Evolutionary conservation across 768 basidiomycete genomes (phyloP), one percentile per base, ranked within the genome.

Genomic region (Leccinum ochraceum): DNA sequence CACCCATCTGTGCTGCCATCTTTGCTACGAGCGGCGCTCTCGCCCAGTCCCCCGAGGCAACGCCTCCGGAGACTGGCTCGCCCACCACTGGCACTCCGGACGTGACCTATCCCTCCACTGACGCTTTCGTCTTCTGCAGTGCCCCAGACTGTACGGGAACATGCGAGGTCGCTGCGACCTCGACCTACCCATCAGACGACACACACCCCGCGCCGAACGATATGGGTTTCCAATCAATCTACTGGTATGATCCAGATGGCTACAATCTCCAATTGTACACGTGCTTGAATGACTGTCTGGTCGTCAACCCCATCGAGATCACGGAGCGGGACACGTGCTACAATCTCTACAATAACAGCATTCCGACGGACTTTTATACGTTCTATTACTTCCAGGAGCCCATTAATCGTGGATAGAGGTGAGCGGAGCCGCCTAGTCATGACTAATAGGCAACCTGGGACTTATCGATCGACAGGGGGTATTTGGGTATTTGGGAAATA

Each of bases 141-240:
- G 54, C 54, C 46, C 54, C 44, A 17, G 59, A 57, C 26, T 59
- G 58, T 34, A 37, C 56, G 24, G 48, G 56, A 24, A 57, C 56
- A 6, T 57, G 56, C 17, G 56, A 36, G 24, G 48, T 24, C 34
- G 30, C 34, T 16, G 46, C 24, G 1, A 14, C 36, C 36, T 54
- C 53, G 30, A 34, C 52, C n/a, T 30, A 20, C 52, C 52, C 52
- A 30, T 3, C 14, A 5, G 53, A 37, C 24, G 53, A 34, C 13
- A 53, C 52, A 13, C 52, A 53, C 30, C 3, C 2, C n/a, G 53
- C 53, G 14, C 53, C 53, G 17, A 39, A 39, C 14, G 48, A 7
- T 11, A 48, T 49, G 56, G 46, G 32, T n/a, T 57, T 57, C 24
- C n/a, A 34, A 22, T 57, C 56, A 2, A 36, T 49, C 14, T 57